Evolutionary conservation across 371 early-diverging fungal species (phyloP), one percentile per base, ranked within the genome.

Genomic region (Spraguea lophii): DNA sequence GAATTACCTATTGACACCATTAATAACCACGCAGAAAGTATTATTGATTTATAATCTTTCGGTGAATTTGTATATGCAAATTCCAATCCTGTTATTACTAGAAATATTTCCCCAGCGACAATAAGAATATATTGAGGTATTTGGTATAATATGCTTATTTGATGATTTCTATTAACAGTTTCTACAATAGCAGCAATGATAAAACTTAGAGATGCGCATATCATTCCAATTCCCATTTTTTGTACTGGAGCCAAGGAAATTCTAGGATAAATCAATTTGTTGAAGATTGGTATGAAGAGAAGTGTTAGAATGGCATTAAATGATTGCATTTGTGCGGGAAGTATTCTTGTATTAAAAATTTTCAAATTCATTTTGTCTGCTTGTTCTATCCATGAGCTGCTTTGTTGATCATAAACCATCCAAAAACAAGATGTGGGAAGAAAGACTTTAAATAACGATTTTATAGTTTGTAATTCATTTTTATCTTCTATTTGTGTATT

Each of bases 11-110:
- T 21, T n/a, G 74, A 65, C 12, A 65, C 57, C 7, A 61, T 65
- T 22, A 73, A 23, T 16, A 66, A 57, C 72, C 73, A 73, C 16
- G 41, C 55, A 3, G 71, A 30, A 24, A 66, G 49, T 3, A 51
- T 45, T 13, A 70, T 20, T 2, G 57, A 51, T 49, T 67, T 67
- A 30, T 56, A 42, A 15, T 43, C 9, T 3, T 51, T 23, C 3
- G 71, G 61, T 1, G 66, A 49, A 23, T 59, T 47, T 13, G 56
- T 45, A 52, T 80, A 80, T 23, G 74, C 69, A 55, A 79, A 75
- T 59, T 77, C 73, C 50, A 78, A 65, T 41, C 79, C 80, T 16
- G 75, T 75, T 43, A 76, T 74, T 20, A 74, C 74, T 59, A 76
- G 64, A 19, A 80, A 38, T 37, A 74, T 64, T 61, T 80, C 82